These are phyloP conservation scores for Lasiosphaeris hirsuta DNA, from an alignment of 495 filamentous ascomycete species.

Conservation along the genomic window DNA sequence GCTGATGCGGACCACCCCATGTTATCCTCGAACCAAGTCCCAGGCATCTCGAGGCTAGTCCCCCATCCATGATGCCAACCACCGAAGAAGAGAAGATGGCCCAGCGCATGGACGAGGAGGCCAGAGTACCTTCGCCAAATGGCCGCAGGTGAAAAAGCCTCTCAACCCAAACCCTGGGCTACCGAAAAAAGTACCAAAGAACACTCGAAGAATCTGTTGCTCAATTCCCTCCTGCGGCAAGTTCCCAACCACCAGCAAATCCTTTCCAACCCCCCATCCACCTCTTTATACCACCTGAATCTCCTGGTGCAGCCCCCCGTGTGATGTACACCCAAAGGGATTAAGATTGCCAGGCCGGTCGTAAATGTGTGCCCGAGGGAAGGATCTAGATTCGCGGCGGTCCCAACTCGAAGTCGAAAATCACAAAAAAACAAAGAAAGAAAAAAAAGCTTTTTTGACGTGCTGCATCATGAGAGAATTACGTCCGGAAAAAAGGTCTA, in stretches of 20 bases:
- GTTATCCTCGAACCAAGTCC: background rate
- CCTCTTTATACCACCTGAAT: background rate
- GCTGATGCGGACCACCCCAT: background rate
- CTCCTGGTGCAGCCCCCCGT: background rate
- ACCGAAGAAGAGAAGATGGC: background rate
- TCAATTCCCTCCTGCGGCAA: no score
- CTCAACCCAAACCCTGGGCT: no score
- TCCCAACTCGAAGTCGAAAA: background rate
- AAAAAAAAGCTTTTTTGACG: background rate
- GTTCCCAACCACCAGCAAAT: background rate
- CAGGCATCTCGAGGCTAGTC: background rate
- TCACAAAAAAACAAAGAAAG: background rate
- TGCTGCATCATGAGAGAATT: background rate
- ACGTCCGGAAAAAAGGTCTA: constrained; percentile 19
- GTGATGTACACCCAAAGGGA: background rate
- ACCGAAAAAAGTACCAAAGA: no score
- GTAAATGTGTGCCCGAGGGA: background rate
- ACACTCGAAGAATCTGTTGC: no score
- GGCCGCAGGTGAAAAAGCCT: no score
- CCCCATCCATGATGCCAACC: background rate
- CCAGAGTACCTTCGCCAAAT: no score
- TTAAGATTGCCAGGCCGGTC: background rate
- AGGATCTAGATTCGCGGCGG: background rate
- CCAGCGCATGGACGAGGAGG: background rate
- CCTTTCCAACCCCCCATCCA: background rate